These are phyloP conservation scores for Arxiozyma slooffiae DNA, from an alignment of 1,139 yeast genomes.

Conservation along the genomic window DNA sequence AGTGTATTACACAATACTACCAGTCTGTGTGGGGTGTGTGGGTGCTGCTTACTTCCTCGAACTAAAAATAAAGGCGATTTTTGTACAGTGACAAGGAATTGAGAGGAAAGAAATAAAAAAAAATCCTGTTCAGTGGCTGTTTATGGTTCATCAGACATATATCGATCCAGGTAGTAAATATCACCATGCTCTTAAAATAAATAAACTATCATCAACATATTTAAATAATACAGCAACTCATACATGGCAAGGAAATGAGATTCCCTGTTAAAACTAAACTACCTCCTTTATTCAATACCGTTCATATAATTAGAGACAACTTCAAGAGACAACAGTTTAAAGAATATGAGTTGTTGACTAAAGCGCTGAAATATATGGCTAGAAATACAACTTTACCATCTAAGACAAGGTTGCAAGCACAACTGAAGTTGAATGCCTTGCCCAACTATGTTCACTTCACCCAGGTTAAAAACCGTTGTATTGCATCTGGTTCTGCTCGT, in stretches of 20 bases:
- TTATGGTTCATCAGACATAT: no score
- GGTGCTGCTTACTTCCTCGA: no score
- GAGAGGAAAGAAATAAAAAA: no score
- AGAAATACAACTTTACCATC: slow-evolving; percentile 85
- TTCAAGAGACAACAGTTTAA: slow-evolving; percentile 82
- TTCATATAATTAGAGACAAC: slow-evolving; percentile 78
- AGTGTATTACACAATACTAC: no score
- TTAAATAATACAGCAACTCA: neutral
- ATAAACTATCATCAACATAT: no score
- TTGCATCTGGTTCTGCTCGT: slow-evolving; percentile 78
- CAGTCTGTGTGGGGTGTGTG: no score
- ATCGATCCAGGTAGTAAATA: no score
- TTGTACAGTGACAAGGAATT: no score
- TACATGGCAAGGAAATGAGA: slow-evolving; percentile 21
- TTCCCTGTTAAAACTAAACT: slow-evolving; percentile 43
- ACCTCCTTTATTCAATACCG: slow-evolving; percentile 44
- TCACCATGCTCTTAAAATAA: no score
- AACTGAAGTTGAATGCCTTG: slow-evolving; percentile 79
- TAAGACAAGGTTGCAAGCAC: slow-evolving; percentile 84
- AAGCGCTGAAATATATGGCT: slow-evolving; percentile 81
- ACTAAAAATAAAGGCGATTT: no score
- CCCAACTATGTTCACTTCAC: slow-evolving; percentile 78
- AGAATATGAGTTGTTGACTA: slow-evolving; percentile 75
- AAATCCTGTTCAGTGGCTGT: no score
- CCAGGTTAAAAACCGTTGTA: slow-evolving; percentile 79